Conservation (phyloP, 441 rosid species). For the Sinapis alba region DNA sequence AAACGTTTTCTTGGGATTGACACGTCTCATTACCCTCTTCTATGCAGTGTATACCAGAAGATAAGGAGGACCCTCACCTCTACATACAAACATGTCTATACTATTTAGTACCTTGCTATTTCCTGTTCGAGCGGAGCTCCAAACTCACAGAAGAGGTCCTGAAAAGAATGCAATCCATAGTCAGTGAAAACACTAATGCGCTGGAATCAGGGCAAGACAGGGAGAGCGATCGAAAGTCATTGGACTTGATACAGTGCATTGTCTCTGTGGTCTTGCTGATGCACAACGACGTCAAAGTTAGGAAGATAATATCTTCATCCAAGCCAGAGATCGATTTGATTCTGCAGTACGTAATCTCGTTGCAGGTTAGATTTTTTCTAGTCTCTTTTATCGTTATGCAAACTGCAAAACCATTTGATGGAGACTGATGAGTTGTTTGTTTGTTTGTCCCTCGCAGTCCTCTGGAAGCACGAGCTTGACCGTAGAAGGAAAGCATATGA, state of each 20-base stretch:
- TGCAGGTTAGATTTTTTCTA: slow-evolving; percentile 54
- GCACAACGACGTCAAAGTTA: slow-evolving; percentile 55
- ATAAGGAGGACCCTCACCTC: slow-evolving; percentile 36
- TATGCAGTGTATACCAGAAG: slow-evolving; percentile 63
- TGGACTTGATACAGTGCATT: slow-evolving; percentile 46
- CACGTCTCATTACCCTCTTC: slow-evolving; percentile 32
- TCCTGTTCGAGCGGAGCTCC: slow-evolving; percentile 68
- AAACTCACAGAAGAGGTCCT: slow-evolving; percentile 53
- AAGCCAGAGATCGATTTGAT: slow-evolving; percentile 54
- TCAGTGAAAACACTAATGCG: slow-evolving; percentile 42
- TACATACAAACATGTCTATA: slow-evolving; percentile 42
- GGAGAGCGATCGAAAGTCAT: slow-evolving; percentile 34
- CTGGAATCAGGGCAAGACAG: slow-evolving; percentile 33
- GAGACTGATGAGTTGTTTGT: neutral
- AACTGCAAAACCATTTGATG: neutral
- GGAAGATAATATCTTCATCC: slow-evolving; percentile 46
- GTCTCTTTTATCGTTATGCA: neutral
- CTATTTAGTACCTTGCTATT: slow-evolving; percentile 64
- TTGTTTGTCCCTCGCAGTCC: slow-evolving; percentile 45
- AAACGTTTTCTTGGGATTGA: neutral
- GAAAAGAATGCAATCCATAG: slow-evolving; percentile 45
- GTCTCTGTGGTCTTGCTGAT: slow-evolving; percentile 57
- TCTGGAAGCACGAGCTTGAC: slow-evolving; percentile 48
- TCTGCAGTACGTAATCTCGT: slow-evolving; percentile 43
- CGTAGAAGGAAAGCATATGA: slow-evolving; percentile 60